A percentile compares a stretch with the other conserved stretches of the same genome.
These are phyloP conservation scores for apple (Malus domestica) DNA, from an alignment of 306 rosid species.

Conservation along the genomic window DNA sequence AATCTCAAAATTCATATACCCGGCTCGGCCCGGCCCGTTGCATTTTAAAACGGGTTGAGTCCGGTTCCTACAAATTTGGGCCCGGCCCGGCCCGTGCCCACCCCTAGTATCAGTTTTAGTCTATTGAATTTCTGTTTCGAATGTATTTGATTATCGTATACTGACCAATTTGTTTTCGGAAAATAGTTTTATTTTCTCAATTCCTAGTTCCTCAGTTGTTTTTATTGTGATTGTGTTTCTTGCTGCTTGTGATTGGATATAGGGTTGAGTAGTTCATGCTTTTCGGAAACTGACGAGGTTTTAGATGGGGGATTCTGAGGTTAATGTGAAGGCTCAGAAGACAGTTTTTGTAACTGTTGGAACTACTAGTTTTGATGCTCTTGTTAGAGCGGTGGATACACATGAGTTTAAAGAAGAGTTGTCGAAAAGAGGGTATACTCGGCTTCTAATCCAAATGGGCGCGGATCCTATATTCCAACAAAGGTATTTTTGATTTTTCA, in stretches of 20 bases:
- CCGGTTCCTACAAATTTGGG: too few species aligned
- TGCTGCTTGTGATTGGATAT: neutral
- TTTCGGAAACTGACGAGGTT: neutral
- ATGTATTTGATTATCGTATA: neutral
- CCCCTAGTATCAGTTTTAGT: neutral
- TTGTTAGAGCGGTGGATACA: constrained; percentile 58
- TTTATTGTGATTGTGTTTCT: neutral
- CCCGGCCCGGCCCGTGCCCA: too few species aligned
- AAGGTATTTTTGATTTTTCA: constrained; percentile 32
- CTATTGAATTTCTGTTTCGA: neutral
- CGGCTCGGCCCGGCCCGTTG: too few species aligned
- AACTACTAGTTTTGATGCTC: constrained; percentile 75
- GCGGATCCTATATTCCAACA: constrained; percentile 66
- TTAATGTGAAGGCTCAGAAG: neutral
- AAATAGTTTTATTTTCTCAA: neutral
- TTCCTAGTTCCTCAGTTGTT: neutral
- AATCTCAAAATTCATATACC: too few species aligned
- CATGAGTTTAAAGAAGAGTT: constrained; percentile 40
- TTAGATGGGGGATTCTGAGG: constrained; percentile 34
- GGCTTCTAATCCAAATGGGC: constrained; percentile 80
- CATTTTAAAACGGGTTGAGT: too few species aligned
- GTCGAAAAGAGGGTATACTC: constrained; percentile 58
- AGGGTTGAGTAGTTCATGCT: neutral
- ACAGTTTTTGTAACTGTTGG: constrained; percentile 80
- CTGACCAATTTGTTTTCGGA: neutral